A percentile compares a stretch with the other conserved stretches of the same genome.
Conservation (phyloP, 805 yeast genomes). For the Diddensiella santjacobensis region DNA sequence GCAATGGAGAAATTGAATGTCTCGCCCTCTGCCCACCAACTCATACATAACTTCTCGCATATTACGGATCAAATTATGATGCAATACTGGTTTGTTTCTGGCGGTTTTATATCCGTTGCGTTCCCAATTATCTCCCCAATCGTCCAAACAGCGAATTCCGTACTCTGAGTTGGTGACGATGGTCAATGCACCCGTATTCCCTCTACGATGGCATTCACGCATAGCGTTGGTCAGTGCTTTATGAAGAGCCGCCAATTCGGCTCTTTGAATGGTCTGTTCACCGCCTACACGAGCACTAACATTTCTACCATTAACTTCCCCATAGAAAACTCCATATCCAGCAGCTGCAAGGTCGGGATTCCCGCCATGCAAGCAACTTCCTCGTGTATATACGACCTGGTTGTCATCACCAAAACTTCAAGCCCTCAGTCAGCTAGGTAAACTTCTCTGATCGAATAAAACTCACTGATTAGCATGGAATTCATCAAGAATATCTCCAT, state of each 20-base stretch:
- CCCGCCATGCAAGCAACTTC: neutral
- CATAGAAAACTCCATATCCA: conserved; percentile 59
- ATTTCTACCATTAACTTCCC: conserved; percentile 46
- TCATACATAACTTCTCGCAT: conserved; percentile 37
- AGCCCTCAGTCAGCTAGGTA: no score
- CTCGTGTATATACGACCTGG: neutral
- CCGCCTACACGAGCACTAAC: conserved; percentile 48
- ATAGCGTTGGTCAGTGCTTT: conserved; percentile 48
- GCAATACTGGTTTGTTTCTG: conserved; percentile 45
- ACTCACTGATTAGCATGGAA: neutral
- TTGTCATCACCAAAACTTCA: neutral
- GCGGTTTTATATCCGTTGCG: conserved; percentile 50
- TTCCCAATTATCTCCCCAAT: conserved; percentile 59
- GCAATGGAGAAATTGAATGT: conserved; percentile 47
- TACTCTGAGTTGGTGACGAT: conserved; percentile 73
- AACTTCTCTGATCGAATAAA: no score
- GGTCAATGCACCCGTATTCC: conserved; percentile 27
- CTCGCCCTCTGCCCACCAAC: conserved; percentile 18
- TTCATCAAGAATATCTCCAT: neutral
- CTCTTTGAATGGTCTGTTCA: conserved; percentile 69
- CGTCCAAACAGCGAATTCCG: conserved; percentile 50
- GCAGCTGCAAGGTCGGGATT: conserved; percentile 30
- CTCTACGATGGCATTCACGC: conserved; percentile 9
- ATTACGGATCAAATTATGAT: conserved; percentile 47
- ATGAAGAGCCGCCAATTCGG: conserved; percentile 68